Evolutionary conservation across 768 basidiomycete species (phyloP), one percentile per base, ranked within the genome.

Genomic region (Boletus sp.): DNA sequence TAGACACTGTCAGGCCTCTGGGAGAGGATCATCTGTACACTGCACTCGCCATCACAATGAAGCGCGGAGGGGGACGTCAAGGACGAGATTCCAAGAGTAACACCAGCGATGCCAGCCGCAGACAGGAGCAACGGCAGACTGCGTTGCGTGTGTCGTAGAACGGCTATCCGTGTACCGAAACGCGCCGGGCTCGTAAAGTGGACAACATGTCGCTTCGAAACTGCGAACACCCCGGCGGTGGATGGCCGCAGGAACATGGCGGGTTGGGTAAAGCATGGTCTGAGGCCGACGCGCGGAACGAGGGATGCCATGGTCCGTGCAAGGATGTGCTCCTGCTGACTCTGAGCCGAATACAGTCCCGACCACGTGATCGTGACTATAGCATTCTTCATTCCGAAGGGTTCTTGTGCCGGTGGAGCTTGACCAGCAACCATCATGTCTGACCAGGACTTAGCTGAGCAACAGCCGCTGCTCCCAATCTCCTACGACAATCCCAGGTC

Each of bases 41-140:
- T 15, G 38, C 43, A 69, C 75, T 60, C 62, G 81, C 84, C 74
- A 64, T 88, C 85, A 62, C 84, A 85, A 53, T 79, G 69, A 21
- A 83, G 69, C 32, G 65, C 64, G 17, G 53, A 13, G 5, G 74
- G 68, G 37, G 65, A 69, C 2, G 67, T 58, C 39, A 73, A 67
- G 32, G 70, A 59, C 5, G 76, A 70, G 27, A 81, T 58, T 13
- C 81, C 79, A 5, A 86, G 60, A 13, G 78, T 79, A 38, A 76
- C 57, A 29, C 77, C 73, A 25, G 72, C 70, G 21, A 80, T 51
- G 1, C 76, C 72, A 10, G 69, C 66, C 14, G 70, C 65, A 39
- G 60, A 61, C 33, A 72, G 27, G n/a, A 63, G 59, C 39, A 53
- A 54, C 34, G 58, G 64, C 46, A 62, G 52, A 38, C 47, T 7